Evolutionary conservation across 805 yeast genomes (phyloP), one percentile per base, ranked within the genome.

Genomic region (Teunomyces aglyptinius): DNA sequence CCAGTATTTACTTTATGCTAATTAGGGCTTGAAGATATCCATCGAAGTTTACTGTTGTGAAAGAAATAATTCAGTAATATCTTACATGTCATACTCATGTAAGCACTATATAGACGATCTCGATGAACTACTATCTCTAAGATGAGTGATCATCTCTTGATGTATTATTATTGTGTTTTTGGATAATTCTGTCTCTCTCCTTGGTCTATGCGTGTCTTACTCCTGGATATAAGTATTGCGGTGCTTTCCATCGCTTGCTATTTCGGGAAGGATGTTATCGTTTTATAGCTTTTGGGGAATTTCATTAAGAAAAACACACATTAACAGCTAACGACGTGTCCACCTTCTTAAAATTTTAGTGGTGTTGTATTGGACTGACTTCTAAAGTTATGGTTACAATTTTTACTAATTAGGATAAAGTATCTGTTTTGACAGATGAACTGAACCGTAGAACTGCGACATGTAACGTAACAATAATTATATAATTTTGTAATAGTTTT

Each of bases 191-290:
- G 26, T 24, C 16, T 22, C 24, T 20, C 39, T n/a, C 13, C 24
- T 36, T 36, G 15, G 10, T 13, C 24, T 22, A 16, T 12, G 28
- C 28, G 22, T 36, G 19, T 36, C 10, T 36, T 36, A 19, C 28
- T 36, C 39, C 28, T 20, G 28, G 39, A 19, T 16, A 36, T 13
- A 22, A 20, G 11, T 12, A 34, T 5, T 31, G 19, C 10, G 34
- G 38, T 12, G 24, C 27, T 22, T 36, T 8, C 11, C 12, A 22
- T n/a, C 16, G 16, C 39, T 19, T 36, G 10, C 39, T 36, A 22
- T 8, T 36, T 36, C 13, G 39, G 39, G 39, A 36, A 36, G 28
- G 39, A 36, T 36, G 39, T 36, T 36, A 26, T 22, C 15, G 12
- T 36, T 36, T 36, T 22, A 22, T 5, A 22, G 18, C 11, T 36